Evolutionary conservation across 208 protist species (phyloP).

Genomic region (Leishmania martiniquensis): DNA sequence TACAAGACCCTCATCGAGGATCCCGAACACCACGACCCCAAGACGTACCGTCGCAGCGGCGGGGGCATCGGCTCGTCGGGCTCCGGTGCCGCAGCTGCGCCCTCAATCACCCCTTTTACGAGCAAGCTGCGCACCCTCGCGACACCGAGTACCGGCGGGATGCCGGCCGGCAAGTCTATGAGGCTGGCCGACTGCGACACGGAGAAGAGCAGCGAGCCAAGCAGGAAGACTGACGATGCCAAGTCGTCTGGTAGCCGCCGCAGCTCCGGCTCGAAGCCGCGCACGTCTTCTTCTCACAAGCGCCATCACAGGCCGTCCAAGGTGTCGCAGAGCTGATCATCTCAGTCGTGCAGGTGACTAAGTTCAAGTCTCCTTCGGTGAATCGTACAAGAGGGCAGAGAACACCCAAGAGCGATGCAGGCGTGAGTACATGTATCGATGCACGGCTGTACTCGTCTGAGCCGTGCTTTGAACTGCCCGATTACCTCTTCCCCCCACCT

Average conservation of each 20-base stretch:
- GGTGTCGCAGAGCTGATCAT: slow-evolving; percentile 17
- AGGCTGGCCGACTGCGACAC: neutral
- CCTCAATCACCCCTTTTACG: neutral
- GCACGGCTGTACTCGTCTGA: no score
- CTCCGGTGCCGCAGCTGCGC: neutral
- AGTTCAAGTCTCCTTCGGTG: neutral
- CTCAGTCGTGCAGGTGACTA: neutral
- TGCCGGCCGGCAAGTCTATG: slow-evolving; percentile 1
- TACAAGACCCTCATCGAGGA: slow-evolving; percentile 60
- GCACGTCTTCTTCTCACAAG: neutral
- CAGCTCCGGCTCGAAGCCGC: slow-evolving; percentile 15
- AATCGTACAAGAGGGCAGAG: neutral
- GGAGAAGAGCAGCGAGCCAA: slow-evolving; percentile 1
- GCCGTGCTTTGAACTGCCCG: no score
- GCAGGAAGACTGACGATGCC: slow-evolving; percentile 5
- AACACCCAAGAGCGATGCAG: no score
- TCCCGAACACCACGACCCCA: slow-evolving; percentile 53
- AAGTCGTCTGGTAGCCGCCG: slow-evolving; percentile 3
- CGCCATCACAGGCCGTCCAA: slow-evolving; percentile 22
- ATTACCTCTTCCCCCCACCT: no score
- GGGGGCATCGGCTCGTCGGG: slow-evolving; percentile 15
- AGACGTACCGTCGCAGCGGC: slow-evolving; percentile 54
- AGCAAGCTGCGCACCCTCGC: slow-evolving; percentile 7
- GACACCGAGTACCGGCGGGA: neutral
- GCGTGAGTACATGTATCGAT: no score